Percentiles rank a stretch among this genome's conserved stretches.
Conservation (phyloP, 2,329 filamentous ascomycete genomes). For the Ophiostoma ulmi region DNA sequence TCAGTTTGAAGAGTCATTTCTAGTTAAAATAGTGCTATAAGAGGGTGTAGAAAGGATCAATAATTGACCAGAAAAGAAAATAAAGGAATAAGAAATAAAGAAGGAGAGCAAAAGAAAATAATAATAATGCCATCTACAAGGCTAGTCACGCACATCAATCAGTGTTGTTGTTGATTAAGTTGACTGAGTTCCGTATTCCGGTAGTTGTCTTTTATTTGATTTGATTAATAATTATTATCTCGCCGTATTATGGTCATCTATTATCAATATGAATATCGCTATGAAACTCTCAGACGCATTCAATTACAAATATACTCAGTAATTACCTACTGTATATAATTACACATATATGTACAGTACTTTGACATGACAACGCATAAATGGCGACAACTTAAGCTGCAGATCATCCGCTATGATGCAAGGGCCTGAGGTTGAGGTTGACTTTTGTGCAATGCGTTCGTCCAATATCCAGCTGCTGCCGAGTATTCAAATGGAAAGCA, state of each 20-base stretch:
- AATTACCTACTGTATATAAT: background rate
- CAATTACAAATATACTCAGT: no score
- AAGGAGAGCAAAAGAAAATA: background rate
- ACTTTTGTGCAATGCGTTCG: background rate
- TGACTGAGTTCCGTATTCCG: background rate
- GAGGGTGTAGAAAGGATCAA: background rate
- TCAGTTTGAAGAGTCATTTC: background rate
- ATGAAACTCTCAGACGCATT: no score
- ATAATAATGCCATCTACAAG: background rate
- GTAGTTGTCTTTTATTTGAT: background rate
- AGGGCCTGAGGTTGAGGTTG: background rate
- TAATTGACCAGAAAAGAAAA: background rate
- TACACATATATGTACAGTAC: background rate
- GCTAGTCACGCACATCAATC: constrained; percentile 1
- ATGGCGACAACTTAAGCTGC: background rate
- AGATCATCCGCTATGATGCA: constrained; percentile 5
- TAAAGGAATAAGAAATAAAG: background rate
- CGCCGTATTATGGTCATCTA: background rate
- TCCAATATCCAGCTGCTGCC: background rate
- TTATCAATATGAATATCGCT: background rate
- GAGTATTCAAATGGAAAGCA: background rate
- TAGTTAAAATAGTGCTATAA: background rate
- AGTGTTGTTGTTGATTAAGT: background rate
- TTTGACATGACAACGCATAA: constrained; percentile 3
- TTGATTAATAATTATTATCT: background rate